A percentile compares a stretch with the other conserved stretches of the same genome.
Evolutionary conservation across 1,284 basidiomycete species (phyloP).

Genomic region (Fomitopsis schrenkii): DNA sequence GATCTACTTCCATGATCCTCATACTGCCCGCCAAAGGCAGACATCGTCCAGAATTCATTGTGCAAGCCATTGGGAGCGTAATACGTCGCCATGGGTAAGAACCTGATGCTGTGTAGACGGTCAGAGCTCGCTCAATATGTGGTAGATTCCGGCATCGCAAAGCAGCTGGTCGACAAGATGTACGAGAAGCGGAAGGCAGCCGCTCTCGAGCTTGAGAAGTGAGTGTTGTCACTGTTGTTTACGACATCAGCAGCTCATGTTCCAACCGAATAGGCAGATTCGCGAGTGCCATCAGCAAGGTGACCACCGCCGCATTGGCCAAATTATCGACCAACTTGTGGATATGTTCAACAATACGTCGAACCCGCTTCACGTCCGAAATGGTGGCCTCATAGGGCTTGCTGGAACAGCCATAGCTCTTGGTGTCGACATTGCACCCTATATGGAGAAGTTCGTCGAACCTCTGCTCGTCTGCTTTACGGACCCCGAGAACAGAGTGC

Average conservation of each 20-base stretch:
- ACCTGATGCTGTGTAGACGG: not conserved
- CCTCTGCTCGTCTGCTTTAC: conserved; percentile 92
- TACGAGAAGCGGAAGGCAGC: conserved; percentile 97
- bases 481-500: conserved; percentile 92
- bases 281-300: conserved; percentile 81
- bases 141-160: conserved; percentile 60
- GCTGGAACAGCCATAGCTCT: conserved; percentile 96
- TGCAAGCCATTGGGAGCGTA: too few relatives aligned
- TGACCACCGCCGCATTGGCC: conserved; percentile 77
- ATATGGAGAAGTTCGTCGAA: conserved; percentile 90
- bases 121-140: not conserved
- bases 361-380: conserved; percentile 85
- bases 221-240: not conserved
- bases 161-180: conserved; percentile 81
- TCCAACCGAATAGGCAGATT: conserved; percentile 54
- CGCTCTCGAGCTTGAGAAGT: conserved; percentile 95
- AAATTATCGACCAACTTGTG: conserved; percentile 93
- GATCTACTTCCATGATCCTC: not conserved
- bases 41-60: not conserved
- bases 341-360: conserved; percentile 83
- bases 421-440: conserved; percentile 88
- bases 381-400: conserved; percentile 95
- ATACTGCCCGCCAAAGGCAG: not conserved
- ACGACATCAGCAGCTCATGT: not conserved
- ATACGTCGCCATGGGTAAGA: not conserved